Conservation (phyloP, 164 flowering plant genomes). For the Magnolia sinica region DNA sequence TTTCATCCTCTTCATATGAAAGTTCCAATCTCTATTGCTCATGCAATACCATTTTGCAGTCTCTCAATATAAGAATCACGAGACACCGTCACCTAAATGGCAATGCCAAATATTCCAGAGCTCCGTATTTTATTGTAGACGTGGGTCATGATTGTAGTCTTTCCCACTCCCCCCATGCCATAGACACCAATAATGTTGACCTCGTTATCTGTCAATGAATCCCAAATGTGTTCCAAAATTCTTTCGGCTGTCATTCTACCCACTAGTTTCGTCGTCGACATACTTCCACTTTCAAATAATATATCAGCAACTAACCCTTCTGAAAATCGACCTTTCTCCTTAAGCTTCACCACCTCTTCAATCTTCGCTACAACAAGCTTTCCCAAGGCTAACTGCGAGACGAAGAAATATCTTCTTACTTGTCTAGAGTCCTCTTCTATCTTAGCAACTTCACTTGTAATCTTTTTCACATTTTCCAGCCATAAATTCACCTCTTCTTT, state of each 20-base stretch:
- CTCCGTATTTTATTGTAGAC: constrained; percentile 2
- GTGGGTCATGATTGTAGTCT: constrained; percentile 17
- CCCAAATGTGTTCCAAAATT: not conserved
- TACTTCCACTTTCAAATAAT: not conserved
- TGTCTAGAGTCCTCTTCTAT: not conserved
- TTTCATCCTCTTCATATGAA: not conserved
- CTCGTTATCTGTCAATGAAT: not conserved
- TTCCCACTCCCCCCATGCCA: constrained; percentile 22
- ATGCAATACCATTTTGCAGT: not conserved
- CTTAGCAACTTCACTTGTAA: not conserved
- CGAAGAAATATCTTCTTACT: not conserved
- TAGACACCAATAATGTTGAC: constrained; percentile 10
- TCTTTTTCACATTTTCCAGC: constrained; percentile 3
- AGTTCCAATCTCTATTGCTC: not conserved
- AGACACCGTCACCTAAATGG: constrained; percentile 6
- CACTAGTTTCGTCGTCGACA: not conserved
- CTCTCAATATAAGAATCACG: constrained; percentile 4
- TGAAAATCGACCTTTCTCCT: constrained; percentile 6
- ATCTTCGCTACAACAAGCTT: not conserved
- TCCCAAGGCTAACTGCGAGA: not conserved
- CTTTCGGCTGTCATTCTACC: not conserved
- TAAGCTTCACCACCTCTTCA: not conserved
- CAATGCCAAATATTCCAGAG: not conserved
- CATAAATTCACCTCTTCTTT: not conserved
- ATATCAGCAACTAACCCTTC: constrained; percentile 2